A percentile compares a stretch with the other conserved stretches of the same genome.
Evolutionary conservation across 805 yeast genomes (phyloP).

Genomic region (Kockiozyma suomiensis): DNA sequence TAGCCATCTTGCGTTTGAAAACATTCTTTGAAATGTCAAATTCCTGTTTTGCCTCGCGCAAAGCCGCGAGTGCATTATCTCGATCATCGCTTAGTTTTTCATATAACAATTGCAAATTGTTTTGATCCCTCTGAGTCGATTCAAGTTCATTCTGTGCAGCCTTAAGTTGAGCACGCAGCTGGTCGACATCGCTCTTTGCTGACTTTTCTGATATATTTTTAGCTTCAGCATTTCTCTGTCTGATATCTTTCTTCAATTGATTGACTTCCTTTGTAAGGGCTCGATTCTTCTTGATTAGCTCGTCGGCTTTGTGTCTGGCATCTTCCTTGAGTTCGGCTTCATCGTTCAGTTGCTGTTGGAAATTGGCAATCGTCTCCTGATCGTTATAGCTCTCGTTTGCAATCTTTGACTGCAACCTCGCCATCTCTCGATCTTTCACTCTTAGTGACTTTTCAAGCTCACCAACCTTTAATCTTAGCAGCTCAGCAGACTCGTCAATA

Average conservation of each 20-base stretch:
- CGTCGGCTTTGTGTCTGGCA: constrained; percentile 25
- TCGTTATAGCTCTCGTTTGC: not conserved
- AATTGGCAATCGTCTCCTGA: not conserved
- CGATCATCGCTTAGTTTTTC: constrained; percentile 7
- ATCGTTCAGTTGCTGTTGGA: constrained; percentile 13
- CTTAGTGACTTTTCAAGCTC: not conserved
- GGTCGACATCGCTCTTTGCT: not conserved
- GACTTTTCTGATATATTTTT: not conserved
- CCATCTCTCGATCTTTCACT: constrained; percentile 1
- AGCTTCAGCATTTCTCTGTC: constrained; percentile 2
- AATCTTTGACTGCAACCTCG: not conserved
- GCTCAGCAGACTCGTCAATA: not conserved
- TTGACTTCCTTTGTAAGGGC: constrained; percentile 5
- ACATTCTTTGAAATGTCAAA: constrained; percentile 13
- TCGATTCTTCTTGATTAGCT: constrained; percentile 13
- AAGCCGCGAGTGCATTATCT: not conserved
- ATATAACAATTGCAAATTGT: not conserved
- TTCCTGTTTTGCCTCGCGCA: constrained; percentile 1
- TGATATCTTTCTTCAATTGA: constrained; percentile 5
- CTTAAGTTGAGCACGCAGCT: constrained; percentile 6
- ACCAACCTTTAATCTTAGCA: not conserved
- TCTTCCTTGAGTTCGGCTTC: constrained; percentile 24
- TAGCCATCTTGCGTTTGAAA: constrained; percentile 10
- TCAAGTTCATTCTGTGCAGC: constrained; percentile 12
- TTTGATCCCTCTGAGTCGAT: not conserved